These are phyloP conservation scores for Clavariopsis aquatica DNA, from an alignment of 495 filamentous ascomycete genomes.

Conservation along the genomic window DNA sequence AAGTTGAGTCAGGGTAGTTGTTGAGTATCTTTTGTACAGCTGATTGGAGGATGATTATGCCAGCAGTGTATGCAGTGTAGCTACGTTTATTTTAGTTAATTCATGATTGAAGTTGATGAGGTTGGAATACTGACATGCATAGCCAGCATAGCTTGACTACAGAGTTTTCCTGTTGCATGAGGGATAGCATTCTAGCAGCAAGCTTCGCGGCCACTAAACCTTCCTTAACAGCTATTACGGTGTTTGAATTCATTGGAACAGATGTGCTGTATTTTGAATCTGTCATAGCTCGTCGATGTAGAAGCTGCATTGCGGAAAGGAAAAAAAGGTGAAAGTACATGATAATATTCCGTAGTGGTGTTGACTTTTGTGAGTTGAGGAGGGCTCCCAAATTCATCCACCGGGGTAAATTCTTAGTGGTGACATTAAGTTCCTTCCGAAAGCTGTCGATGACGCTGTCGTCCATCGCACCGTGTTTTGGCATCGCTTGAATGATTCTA, in stretches of 20 bases:
- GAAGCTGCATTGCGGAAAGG: conserved; percentile 17
- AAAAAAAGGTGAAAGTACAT: conserved; percentile 17
- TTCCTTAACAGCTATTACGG: not conserved
- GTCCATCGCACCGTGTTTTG: not conserved
- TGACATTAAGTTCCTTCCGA: not conserved
- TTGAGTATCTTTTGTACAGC: conserved; percentile 10
- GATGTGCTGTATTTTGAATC: not conserved
- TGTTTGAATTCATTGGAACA: not conserved
- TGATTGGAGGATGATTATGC: conserved; percentile 7
- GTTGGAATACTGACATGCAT: conserved; percentile 13
- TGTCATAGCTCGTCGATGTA: conserved; percentile 13
- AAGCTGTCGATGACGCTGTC: not conserved
- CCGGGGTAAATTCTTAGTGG: not conserved
- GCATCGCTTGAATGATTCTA: conserved; percentile 4
- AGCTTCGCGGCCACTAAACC: conserved; percentile 15
- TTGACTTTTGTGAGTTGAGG: not conserved
- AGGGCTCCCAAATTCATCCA: conserved; percentile 2
- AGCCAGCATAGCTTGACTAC: conserved; percentile 12
- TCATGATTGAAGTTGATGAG: too few relatives aligned
- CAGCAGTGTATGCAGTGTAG: conserved; percentile 3
- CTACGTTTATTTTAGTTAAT: too few relatives aligned
- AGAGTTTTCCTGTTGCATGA: conserved; percentile 11
- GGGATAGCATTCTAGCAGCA: conserved; percentile 2
- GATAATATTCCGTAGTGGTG: not conserved
- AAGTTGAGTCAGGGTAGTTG: not conserved